phyloP scores from a whole-genome alignment of 1,284 basidiomycete genomes.

The Microbotryum scabiosae region DNA sequence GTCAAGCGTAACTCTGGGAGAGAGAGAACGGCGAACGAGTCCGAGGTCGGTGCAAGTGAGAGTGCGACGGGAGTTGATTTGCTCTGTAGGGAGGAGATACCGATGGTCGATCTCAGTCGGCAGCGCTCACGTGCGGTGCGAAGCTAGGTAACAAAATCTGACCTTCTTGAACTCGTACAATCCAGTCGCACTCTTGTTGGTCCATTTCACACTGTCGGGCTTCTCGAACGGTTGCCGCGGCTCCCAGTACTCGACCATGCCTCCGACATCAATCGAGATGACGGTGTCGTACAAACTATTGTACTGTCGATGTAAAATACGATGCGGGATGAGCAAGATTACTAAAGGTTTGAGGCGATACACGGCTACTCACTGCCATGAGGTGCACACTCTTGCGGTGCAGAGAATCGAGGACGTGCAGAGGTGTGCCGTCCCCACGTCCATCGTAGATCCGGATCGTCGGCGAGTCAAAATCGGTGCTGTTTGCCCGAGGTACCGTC shows the following conservation, averaged over 20 bases:
- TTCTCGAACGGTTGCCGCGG: conserved; percentile 73
- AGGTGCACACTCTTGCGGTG: conserved; percentile 75
- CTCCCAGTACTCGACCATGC: conserved; percentile 96
- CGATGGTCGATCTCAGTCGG: not conserved
- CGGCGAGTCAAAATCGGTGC: conserved; percentile 67
- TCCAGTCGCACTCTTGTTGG: conserved; percentile 83
- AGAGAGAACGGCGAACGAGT: conserved; percentile 84
- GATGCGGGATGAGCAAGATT: not conserved
- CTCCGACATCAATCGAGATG: conserved; percentile 86
- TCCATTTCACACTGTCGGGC: conserved; percentile 77
- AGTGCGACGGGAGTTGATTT: conserved; percentile 86
- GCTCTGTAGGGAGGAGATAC: conserved; percentile 48
- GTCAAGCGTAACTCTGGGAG: conserved; percentile 86
- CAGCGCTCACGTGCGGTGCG: not conserved
- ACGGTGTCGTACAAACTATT: conserved; percentile 83
- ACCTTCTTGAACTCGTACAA: conserved; percentile 98
- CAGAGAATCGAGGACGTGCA: conserved; percentile 64
- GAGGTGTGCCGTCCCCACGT: conserved; percentile 66
- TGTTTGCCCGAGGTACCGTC: conserved; percentile 36
- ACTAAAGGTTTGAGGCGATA: conserved; percentile 55
- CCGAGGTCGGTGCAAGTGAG: conserved; percentile 77
- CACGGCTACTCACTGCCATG: conserved; percentile 58
- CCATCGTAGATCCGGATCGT: conserved; percentile 86
- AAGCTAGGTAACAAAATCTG: conserved; percentile 12
- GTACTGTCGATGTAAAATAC: conserved; percentile 53